Percentiles rank a stretch among this genome's conserved stretches.
Conservation (phyloP, 169 alveolate genomes). For the Babesia divergens region DNA sequence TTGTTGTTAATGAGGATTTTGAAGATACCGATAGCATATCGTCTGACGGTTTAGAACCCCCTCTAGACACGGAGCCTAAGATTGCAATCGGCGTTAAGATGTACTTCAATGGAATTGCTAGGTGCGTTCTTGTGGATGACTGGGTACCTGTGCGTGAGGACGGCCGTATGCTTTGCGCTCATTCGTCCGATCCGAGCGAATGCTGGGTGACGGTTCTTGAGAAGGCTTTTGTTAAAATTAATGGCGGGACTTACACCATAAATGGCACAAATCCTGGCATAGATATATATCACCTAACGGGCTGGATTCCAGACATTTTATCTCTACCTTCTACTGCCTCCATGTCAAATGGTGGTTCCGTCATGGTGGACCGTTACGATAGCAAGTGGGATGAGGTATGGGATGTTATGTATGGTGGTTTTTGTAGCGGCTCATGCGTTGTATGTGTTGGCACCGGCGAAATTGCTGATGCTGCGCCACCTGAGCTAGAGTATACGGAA, state of each 20-base stretch:
- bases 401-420: slow-evolving; percentile 70
- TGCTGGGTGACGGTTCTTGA: slow-evolving; percentile 90
- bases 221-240: slow-evolving; percentile 88
- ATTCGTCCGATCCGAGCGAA: slow-evolving; percentile 79
- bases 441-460: slow-evolving; percentile 80
- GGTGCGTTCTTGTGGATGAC: slow-evolving; percentile 88
- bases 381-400: slow-evolving; percentile 57
- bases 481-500: slow-evolving; percentile 73
- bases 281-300: slow-evolving; percentile 88
- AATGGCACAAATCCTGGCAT: slow-evolving; percentile 91
- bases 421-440: slow-evolving; percentile 76
- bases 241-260: slow-evolving; percentile 87
- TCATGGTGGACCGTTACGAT: background rate
- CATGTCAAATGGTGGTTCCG: background rate
- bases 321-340: slow-evolving; percentile 6
- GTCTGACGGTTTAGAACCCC: slow-evolving; percentile 54
- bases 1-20: background rate
- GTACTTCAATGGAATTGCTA: slow-evolving; percentile 85
- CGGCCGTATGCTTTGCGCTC: slow-evolving; percentile 82
- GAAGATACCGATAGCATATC: no score
- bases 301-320: slow-evolving; percentile 88
- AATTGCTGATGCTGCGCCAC: slow-evolving; percentile 70
- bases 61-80: slow-evolving; percentile 52
- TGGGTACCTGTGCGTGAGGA: slow-evolving; percentile 83
- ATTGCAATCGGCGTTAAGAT: slow-evolving; percentile 84